phyloP scores from a whole-genome alignment of 2,329 filamentous ascomycete genomes.

The Colletotrichum brevisporum region DNA sequence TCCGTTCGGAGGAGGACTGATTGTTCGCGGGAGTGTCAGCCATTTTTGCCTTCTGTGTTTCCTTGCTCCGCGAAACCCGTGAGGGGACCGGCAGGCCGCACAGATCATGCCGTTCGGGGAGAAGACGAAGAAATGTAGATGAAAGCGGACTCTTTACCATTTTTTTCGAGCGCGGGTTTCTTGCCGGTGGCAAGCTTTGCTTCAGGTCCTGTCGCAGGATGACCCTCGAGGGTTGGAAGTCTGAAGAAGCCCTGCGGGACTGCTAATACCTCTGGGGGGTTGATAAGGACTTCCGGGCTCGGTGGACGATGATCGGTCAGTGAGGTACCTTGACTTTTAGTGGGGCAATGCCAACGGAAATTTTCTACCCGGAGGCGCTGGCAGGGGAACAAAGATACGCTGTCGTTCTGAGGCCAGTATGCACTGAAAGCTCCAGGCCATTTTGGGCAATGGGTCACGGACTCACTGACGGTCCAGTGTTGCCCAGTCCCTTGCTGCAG shows the following conservation, averaged over 20 bases:
- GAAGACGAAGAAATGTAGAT: background rate
- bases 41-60: constrained; percentile 15
- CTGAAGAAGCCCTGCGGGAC: constrained; percentile 10
- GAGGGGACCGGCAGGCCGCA: no score
- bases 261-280: background rate
- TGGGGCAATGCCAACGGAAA: no score
- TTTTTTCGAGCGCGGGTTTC: constrained; percentile 1
- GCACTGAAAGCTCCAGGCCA: background rate
- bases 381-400: constrained; percentile 3
- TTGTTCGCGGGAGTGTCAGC: constrained; percentile 51
- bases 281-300: constrained; percentile 13
- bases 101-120: no score
- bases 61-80: background rate
- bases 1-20: constrained; percentile 57
- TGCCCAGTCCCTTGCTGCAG: background rate
- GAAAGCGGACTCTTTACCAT: constrained; percentile 21
- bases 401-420: background rate
- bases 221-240: background rate
- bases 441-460: constrained; percentile 35
- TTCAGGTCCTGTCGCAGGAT: constrained; percentile 27
- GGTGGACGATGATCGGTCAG: no score
- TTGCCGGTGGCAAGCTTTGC: constrained; percentile 5
- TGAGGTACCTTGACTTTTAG: no score
- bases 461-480: background rate
- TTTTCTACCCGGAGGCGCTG: no score